These are phyloP conservation scores for Fusarium foetens DNA, from an alignment of 2,329 filamentous ascomycete genomes.

Conservation along the genomic window DNA sequence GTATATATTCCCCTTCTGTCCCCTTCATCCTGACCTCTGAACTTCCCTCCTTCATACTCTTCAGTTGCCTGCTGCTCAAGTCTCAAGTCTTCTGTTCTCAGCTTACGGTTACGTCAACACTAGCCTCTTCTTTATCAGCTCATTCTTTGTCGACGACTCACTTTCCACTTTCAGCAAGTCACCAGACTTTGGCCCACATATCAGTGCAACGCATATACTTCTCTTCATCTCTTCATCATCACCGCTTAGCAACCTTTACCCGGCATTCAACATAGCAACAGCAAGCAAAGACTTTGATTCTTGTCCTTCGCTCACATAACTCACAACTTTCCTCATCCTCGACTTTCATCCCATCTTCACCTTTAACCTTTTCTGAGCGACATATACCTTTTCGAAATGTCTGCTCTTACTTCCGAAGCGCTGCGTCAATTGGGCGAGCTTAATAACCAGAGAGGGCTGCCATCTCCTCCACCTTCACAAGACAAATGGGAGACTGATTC, in stretches of 20 bases:
- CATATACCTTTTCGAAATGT: not conserved
- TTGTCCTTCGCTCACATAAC: rapidly evolving
- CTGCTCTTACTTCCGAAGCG: not conserved
- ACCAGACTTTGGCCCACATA: too few species aligned
- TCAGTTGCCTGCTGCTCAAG: not conserved
- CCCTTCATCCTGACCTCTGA: not conserved
- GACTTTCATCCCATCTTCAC: not conserved
- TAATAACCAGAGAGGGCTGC: not conserved
- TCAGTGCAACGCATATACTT: not conserved
- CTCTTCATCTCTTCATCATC: not conserved
- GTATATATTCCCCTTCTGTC: not conserved
- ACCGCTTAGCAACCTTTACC: not conserved
- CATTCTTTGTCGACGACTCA: not conserved
- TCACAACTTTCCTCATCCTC: too few species aligned
- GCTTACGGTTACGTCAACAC: not conserved
- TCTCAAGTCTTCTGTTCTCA: not conserved
- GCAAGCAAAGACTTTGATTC: not conserved
- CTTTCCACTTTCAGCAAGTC: not conserved
- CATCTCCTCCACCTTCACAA: not conserved
- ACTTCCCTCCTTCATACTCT: not conserved
- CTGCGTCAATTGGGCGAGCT: not conserved
- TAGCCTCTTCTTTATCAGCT: not conserved
- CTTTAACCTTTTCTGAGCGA: too few species aligned
- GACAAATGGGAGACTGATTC: conserved; percentile 4
- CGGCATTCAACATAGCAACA: rapidly evolving